Evolutionary conservation across 2,329 filamentous ascomycete genomes (phyloP), one percentile per base, ranked within the genome.

Genomic region (Stagonosporopsis cucurbitacearum): DNA sequence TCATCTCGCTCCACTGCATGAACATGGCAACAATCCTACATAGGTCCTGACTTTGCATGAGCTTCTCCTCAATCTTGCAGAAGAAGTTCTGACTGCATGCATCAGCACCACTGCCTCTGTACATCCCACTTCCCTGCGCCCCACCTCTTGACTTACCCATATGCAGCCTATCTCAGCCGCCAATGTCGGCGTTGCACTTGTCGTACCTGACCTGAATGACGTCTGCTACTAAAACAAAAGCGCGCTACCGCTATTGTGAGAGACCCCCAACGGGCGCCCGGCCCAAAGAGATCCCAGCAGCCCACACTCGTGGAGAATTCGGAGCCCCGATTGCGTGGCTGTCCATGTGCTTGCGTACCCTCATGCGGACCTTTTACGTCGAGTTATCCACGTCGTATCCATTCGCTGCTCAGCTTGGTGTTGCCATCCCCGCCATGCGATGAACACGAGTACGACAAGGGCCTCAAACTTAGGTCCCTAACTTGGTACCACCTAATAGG

Each of bases 41-140:
- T 33, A 19, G 19, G 28, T 43, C 37, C 39, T 43, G n/a, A 42
- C 20, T 33, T 9, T 26, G 19, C 12, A 35, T 46, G 36, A 26
- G 12, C 12, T 36, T 50, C 40, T 42, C 59, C 49, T 53, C 43
- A 57, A 58, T 55, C 53, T 58, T 66, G 63, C 63, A 62, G 54
- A 56, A 51, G 41, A 15, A 32, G 41, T 15, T 56, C 60, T 51
- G 52, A 58, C 60, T 52, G 53, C 57, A 50, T 52, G 53, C 57
- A 50, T 65, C 63, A 59, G 57, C 55, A 39, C 42, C 43, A 53
- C 49, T 57, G 44, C 44, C 40, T 55, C 59, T 53, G 55, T 50
- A 26, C 53, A 54, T 54, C 60, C 62, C 63, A 55, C 41, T 52
- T 50, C 42, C 39, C 51, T 55, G 32, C 19, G 61, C 47, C 59